Base-by-base conservation (phyloP, 495 filamentous ascomycete species). In the Lentithecium fluviatile region DNA sequence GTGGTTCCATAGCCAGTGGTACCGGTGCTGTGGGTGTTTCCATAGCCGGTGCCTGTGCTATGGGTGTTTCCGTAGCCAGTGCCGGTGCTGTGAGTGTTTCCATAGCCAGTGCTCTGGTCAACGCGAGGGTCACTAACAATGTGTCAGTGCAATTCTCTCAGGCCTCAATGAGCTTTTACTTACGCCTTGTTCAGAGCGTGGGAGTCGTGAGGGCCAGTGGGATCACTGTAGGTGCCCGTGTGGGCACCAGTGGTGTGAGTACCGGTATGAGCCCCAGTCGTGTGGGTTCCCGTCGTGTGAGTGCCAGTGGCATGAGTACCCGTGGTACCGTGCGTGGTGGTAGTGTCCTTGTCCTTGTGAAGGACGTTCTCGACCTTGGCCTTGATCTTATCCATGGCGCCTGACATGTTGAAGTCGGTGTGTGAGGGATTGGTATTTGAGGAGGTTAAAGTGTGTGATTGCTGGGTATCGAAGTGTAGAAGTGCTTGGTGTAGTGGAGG, bases 121-220 rank as follows among this genome's bases (percentile, higher is more conserved):
- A 78, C 64, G 64, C 75, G 72, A 19, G 76, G 75, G 64, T 78
- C 78, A 25, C 72, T 72, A 19, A 76, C 6, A 19, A 7, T 3
- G 6, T 21, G 42, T 45, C n/a, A 45, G 42, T 45, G 15, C 42
- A 17, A 15, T 45, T 6, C 15, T 15, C 7, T 21, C 46, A n/a
- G 2, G 6, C 15, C 17, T 5, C 5, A 50, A n/a, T 38, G 53
- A n/a, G 21, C 23, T n/a, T n/a, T n/a, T 21, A 24, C 52, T 10
- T 55, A 58, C 37, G 43, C 15, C 13, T 4, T 29, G 38, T 47
- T 56, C 34, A 20, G n/a, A 23, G 32, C 12, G 15, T 36, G 19
- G 25, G 38, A 23, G 13, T 38, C 24, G 45, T 58, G 55, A 29
- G 55, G 45, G 6, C 43, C 55, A 49, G 55, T 37, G 10, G 55